Conservation (phyloP, 2,329 filamentous ascomycete species). For the Aspergillus awamori region DNA sequence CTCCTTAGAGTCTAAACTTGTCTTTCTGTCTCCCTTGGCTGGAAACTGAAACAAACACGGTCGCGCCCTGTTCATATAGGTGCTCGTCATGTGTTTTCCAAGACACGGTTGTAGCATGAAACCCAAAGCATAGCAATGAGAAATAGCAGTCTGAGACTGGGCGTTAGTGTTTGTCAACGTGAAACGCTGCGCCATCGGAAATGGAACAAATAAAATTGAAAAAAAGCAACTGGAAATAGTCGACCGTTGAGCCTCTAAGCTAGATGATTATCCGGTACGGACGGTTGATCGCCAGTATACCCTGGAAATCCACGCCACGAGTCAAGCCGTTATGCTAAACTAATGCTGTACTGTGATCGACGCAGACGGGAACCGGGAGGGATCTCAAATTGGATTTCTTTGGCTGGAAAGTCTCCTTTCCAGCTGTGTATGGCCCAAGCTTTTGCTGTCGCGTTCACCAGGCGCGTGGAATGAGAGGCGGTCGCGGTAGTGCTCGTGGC, state of each 20-base stretch:
- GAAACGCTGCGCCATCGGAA: background rate
- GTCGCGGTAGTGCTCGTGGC: slow-evolving; percentile 18
- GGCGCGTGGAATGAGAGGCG: slow-evolving; percentile 27
- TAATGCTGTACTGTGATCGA: slow-evolving; percentile 10
- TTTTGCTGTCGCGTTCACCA: slow-evolving; percentile 25
- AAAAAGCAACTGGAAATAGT: background rate
- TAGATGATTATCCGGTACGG: background rate
- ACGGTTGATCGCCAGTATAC: slow-evolving; percentile 2
- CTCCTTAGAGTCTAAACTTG: too few species aligned
- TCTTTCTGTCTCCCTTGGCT: background rate
- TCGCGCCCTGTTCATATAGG: background rate
- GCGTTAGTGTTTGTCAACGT: background rate
- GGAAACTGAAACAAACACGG: background rate
- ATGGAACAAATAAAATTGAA: background rate
- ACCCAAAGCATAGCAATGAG: background rate
- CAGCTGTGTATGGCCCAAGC: slow-evolving; percentile 18
- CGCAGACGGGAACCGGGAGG: slow-evolving; percentile 11
- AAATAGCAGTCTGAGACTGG: too few species aligned
- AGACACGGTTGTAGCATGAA: background rate
- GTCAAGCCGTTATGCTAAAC: slow-evolving; percentile 5
- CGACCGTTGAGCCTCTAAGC: background rate
- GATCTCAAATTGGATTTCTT: slow-evolving; percentile 45
- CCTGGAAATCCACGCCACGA: slow-evolving; percentile 7
- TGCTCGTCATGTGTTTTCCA: background rate
- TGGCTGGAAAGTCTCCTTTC: slow-evolving; percentile 29